These are phyloP conservation scores for Neurospora discreta DNA, from an alignment of 495 filamentous ascomycete species.

Conservation along the genomic window DNA sequence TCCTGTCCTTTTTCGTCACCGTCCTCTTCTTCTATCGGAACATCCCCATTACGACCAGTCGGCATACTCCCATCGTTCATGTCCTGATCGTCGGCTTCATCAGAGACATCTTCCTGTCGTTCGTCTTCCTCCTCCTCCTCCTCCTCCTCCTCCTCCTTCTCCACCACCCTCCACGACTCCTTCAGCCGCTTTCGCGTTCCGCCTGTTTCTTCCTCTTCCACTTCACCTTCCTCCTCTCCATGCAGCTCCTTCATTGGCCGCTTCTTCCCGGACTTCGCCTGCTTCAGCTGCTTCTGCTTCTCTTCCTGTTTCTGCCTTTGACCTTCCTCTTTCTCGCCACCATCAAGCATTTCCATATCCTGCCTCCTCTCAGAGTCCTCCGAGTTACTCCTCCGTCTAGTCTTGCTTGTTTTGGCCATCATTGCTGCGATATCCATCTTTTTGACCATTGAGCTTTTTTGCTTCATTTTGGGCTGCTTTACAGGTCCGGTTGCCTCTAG, in stretches of 20 bases:
- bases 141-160: not conserved
- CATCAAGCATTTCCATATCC: not conserved
- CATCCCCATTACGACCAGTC: not conserved
- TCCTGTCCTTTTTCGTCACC: not conserved
- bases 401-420: not conserved
- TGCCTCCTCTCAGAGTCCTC: accelerated
- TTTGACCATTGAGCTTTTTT: too few relatives aligned
- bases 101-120: not conserved
- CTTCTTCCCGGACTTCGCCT: not conserved
- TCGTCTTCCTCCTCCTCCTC: not conserved
- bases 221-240: not conserved
- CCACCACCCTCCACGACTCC: not conserved
- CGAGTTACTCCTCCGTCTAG: not conserved
- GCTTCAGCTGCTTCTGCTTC: not conserved
- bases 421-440: too few relatives aligned
- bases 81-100: not conserved
- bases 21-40: not conserved
- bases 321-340: not conserved
- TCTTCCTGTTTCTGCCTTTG: not conserved
- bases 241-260: not conserved
- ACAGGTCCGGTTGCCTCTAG: too few relatives aligned
- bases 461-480: not conserved
- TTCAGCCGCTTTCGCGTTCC: not conserved
- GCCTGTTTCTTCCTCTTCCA: not conserved
- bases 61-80: not conserved